Conservation (phyloP, 192 early-diverging fungal species). For the Backusella psychrophila region DNA sequence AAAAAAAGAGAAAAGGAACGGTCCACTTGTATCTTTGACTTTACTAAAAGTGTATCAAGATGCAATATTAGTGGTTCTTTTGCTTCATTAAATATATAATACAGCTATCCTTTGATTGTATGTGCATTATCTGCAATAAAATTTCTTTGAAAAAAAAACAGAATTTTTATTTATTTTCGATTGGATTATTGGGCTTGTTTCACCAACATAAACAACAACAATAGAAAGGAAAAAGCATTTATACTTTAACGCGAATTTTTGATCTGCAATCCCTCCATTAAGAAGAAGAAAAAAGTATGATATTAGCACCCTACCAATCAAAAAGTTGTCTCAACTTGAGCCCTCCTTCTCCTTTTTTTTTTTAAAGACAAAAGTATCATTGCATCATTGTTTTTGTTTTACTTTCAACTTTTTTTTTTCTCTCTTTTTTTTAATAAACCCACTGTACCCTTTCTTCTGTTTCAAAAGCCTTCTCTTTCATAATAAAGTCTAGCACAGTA, state of each 20-base stretch:
- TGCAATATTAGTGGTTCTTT: slow-evolving; percentile 3
- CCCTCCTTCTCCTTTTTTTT: background rate
- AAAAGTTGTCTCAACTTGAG: background rate
- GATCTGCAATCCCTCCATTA: background rate
- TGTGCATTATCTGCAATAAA: background rate
- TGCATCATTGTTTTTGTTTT: background rate
- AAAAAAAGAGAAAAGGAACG: background rate
- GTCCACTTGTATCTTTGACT: background rate
- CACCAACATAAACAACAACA: background rate
- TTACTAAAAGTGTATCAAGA: background rate
- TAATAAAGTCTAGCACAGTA: background rate
- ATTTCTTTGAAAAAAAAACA: background rate
- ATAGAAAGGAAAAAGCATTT: background rate
- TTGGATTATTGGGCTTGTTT: background rate
- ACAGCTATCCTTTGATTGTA: background rate
- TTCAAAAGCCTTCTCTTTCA: background rate
- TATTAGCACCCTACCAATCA: background rate
- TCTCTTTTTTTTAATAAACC: background rate
- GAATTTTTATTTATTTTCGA: background rate
- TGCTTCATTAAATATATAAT: background rate
- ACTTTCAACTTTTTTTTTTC: background rate
- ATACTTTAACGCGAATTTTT: background rate
- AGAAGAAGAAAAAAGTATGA: background rate
- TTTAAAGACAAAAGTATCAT: background rate
- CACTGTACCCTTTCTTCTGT: background rate